Conservation (phyloP, 306 rosid genomes). For the Sophora flavescens region DNA sequence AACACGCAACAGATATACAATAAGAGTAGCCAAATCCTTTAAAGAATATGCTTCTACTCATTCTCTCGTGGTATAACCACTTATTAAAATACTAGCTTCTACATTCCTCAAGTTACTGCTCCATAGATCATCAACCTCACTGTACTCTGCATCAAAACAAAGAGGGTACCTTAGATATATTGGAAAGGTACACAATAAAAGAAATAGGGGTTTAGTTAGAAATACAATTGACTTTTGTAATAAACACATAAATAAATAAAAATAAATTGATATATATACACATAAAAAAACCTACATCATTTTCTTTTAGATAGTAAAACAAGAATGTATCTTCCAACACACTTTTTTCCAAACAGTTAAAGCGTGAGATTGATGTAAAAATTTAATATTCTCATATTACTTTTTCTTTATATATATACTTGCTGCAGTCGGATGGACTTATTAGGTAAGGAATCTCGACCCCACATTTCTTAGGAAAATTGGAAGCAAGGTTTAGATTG, state of each 20-base stretch:
- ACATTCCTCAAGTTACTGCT: not conserved
- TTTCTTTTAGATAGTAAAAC: too few species aligned
- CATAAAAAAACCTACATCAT: not conserved
- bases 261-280: not conserved
- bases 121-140: not conserved
- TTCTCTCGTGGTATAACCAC: conserved; percentile 26
- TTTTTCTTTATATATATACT: conserved; percentile 1
- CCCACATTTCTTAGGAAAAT: conserved; percentile 54
- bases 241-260: too few species aligned
- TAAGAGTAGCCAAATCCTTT: not conserved
- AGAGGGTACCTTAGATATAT: not conserved
- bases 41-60: not conserved
- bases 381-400: too few species aligned
- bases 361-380: too few species aligned
- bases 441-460: conserved; percentile 70
- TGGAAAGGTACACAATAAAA: not conserved
- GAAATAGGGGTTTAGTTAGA: not conserved
- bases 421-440: conserved; percentile 64
- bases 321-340: too few species aligned
- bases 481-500: conserved; percentile 49
- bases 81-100: conserved; percentile 10
- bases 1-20: not conserved
- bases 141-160: conserved; percentile 36
- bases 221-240: not conserved
- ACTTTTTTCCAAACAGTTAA: too few species aligned